Base-by-base conservation (phyloP, 129 eudicot genomes). In the Apium graveolens region DNA sequence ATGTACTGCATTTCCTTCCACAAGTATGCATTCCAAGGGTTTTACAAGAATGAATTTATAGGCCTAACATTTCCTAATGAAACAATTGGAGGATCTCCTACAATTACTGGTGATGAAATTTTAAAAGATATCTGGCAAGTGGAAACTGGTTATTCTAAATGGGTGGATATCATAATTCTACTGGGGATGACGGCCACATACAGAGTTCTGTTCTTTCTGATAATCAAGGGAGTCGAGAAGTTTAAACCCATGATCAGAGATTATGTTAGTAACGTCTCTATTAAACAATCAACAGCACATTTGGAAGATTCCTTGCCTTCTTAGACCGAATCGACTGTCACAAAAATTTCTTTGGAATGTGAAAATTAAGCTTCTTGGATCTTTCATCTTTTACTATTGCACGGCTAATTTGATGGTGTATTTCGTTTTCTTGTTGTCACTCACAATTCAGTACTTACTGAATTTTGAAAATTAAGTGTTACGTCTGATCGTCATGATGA, bases 1-100 rank as follows among this genome's bases (percentile, higher is more conserved):
- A 26, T 60, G 68, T 60, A 60, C 68, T 60, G n/a, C 68, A 60
- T 60, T 60, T 24, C 68, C 32, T 60, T 60, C 68, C 68, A 60
- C 32, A 24, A 60, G 4, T 60, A 60, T 11, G 68, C 68, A 60
- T 60, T 60, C 16, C 68, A 60, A 60, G 68, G 68, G 32, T 60
- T 60, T 21, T 60, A 60, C 68, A 60, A 60, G 68, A 60, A 60
- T n/a, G 68, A 60, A 26, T 60, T 5, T 3, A 60, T 0, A 60
- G 68, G 68, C 29, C 32, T 60, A 26, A 26, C 32, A 26, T 60
- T 21, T 60, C 68, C 31, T 21, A 26, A 21, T 21, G 32, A 60
- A 21, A 26, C 11, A n/a, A 11, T 26, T 60, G 68, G 68, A 7
- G 32, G 32, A n/a, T 4, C 32, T 21, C 29, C 29, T 8, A 26